Evolutionary conservation across 108 stramenopile species (phyloP), one percentile per base, ranked within the genome.

Genomic region (Skeletonema grethae): DNA sequence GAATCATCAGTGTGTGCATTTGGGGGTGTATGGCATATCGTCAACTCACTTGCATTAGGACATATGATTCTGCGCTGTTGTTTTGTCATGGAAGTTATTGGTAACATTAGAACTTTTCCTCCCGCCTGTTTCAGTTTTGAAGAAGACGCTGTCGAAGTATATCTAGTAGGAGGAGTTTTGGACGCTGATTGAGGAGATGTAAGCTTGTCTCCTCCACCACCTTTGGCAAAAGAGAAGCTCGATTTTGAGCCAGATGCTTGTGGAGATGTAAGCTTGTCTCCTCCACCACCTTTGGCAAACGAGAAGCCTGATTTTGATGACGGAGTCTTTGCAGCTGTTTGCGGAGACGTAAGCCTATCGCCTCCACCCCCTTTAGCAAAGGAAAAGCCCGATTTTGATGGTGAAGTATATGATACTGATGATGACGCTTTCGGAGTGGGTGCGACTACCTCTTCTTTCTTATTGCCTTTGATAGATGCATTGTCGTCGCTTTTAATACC

Each of bases 301-400:
- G 25, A 28, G 25, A 88, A 34, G 87, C 74, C 46, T 25, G 84
- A 77, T 46, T 61, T 61, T 22, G 86, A 83, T 29, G 43, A 25
- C 1, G 41, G 71, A 55, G 53, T 24, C 22, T 73, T 58, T 7
- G 31, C 38, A 25, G 29, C 8, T 61, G 61, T 39, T 57, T 56
- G 10, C 35, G 57, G n/a, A 57, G 73, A 77, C 25, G 73, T 74
- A 59, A 84, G 20, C 5, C 18, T 25, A 59, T 84, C 87, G 15
- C 85, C 87, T 36, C 85, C 87, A 32, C 87, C 85, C 22, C 87
- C 85, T 72, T 78, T 82, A 6, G 87, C 79, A 75, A 88, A 88
- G 28, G 87, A 88, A 75, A 88, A 88, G 50, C 74, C 76, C 39
- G 84, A 81, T 46, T 61, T 61, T 22, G 86, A 83, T 10, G 82